These are phyloP conservation scores for Lepidopterella palustris DNA, from an alignment of 495 filamentous ascomycete genomes.

Conservation along the genomic window DNA sequence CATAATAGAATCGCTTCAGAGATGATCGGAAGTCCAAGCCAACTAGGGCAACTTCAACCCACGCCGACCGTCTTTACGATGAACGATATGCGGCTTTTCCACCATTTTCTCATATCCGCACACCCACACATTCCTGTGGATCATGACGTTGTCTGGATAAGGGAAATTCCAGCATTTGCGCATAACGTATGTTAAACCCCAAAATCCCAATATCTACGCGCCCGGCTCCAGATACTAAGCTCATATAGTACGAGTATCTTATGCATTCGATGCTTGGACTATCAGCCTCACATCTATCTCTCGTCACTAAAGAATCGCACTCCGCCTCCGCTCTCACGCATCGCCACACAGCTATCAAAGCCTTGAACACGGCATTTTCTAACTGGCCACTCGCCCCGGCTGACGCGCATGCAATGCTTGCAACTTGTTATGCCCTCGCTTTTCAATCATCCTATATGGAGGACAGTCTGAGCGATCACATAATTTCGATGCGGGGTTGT, in stretches of 20 bases:
- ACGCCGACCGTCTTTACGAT: slow-evolving; percentile 6
- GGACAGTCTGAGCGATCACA: slow-evolving; percentile 14
- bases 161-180: slow-evolving; percentile 8
- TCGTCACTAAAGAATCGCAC: slow-evolving; percentile 9
- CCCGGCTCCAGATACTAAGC: not conserved
- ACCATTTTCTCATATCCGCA: slow-evolving; percentile 19
- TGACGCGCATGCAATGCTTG: slow-evolving; percentile 19
- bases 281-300: slow-evolving; percentile 44
- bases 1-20: slow-evolving; percentile 14
- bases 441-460: slow-evolving; percentile 13
- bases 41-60: slow-evolving; percentile 4
- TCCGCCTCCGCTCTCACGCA: slow-evolving; percentile 45
- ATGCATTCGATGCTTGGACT: slow-evolving; percentile 57
- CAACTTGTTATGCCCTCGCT: slow-evolving; percentile 17
- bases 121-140: slow-evolving; percentile 11
- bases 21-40: slow-evolving; percentile 8
- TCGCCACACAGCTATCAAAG: slow-evolving; percentile 50
- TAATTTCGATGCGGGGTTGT: slow-evolving; percentile 12
- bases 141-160: slow-evolving; percentile 3
- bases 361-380: slow-evolving; percentile 42
- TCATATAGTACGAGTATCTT: slow-evolving; percentile 31
- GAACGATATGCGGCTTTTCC: slow-evolving; percentile 19
- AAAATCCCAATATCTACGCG: not conserved
- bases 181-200: slow-evolving; percentile 5
- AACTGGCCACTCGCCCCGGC: slow-evolving; percentile 11